These are phyloP conservation scores for Pleurotus platypus DNA, from an alignment of 768 basidiomycete species.

Conservation along the genomic window DNA sequence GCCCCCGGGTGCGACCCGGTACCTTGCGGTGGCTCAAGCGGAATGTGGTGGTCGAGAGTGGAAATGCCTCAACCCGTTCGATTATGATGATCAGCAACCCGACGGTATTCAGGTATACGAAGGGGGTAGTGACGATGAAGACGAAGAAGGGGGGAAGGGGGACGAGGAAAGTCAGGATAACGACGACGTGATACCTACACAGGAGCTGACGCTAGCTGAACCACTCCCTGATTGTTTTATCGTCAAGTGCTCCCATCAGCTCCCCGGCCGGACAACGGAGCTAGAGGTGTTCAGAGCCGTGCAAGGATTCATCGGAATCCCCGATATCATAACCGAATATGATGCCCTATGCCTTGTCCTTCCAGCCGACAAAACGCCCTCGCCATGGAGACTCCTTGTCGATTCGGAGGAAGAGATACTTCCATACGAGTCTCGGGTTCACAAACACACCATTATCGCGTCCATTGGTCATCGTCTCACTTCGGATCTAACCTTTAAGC, in stretches of 20 bases:
- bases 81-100: not conserved
- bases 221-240: not conserved
- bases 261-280: not conserved
- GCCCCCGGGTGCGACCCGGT: not conserved
- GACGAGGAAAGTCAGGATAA: too few relatives aligned
- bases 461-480: not conserved
- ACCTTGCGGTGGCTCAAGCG: not conserved
- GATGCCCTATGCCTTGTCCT: not conserved
- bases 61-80: not conserved
- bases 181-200: too few relatives aligned
- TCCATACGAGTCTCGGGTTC: not conserved
- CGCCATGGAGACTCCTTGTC: not conserved
- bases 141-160: too few relatives aligned
- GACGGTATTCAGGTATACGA: too few relatives aligned
- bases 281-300: conserved; percentile 2
- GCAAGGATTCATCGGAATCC: conserved; percentile 5
- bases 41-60: not conserved
- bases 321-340: not conserved
- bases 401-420: too few relatives aligned
- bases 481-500: not conserved
- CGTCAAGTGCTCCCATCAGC: not conserved
- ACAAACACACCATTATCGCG: not conserved
- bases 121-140: too few relatives aligned
- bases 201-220: not conserved
- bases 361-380: not conserved